Base-by-base conservation (phyloP, 2,329 filamentous ascomycete species). In the Septoria petroselini region DNA sequence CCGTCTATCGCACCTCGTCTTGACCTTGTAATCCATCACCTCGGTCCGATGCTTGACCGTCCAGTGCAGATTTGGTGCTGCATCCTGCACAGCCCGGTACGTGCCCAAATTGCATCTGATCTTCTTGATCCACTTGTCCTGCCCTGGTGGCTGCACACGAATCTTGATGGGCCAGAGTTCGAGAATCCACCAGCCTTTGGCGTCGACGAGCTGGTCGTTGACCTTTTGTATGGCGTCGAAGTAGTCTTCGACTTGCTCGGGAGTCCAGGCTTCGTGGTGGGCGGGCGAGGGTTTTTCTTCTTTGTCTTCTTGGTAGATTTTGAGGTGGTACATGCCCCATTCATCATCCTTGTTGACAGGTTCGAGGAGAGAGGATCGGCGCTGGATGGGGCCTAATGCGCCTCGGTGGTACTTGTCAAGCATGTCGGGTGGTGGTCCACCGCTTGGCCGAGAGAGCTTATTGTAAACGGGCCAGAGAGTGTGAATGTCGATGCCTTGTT, bases 161-260 rank as follows among this genome's bases (percentile, higher is more conserved):
- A 73, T 62, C 48, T 73, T 71, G 7, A 74, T 63, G 0, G 72
- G 72, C 69, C 68, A 73, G 14, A 71, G 50, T 52, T 75, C 72
- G 1, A 74, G 60, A 3, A 73, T 52, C 72, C 72, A 75, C 72
- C 72, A 75, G 3, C 57, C 55, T 40, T 67, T 71, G 1, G 67
- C 66, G 8, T 65, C 41, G 1, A 51, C 60, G 2, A 74, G 62
- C 53, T 70, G 67, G 43, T 75, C 72, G 39, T 73, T 73, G 39
- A 73, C 62, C 0, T 62, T 60, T n/a, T 67, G 58, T n/a, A 71
- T 50, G 3, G 67, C 62, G 49, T 75, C 72, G 41, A 74, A 73
- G 53, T 70, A 68, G 46, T 73, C 70, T 60, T 75, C 72, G 4
- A 66, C 64, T 34, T 68, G 64, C 50, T 75, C 72, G 0, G 72